These are phyloP conservation scores for Pythium plurisporium DNA, from an alignment of 352 stramenopile genomes.

Conservation along the genomic window DNA sequence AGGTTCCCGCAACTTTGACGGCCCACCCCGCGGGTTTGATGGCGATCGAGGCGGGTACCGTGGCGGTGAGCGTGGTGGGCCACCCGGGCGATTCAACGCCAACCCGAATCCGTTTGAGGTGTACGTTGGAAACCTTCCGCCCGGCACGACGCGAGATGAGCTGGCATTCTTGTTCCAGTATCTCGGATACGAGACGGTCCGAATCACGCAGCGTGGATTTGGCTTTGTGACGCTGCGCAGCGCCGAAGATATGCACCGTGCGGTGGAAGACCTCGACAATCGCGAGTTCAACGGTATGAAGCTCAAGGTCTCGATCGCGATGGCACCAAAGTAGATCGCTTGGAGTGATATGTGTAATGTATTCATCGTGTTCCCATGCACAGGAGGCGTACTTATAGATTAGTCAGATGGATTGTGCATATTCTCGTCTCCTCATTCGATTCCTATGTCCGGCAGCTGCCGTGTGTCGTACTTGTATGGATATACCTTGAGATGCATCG, in stretches of 20 bases:
- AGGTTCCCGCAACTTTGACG: constrained; percentile 20
- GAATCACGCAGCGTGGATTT: constrained; percentile 79
- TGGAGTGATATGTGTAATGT: neutral
- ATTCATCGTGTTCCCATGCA: neutral
- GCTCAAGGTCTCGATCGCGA: constrained; percentile 27
- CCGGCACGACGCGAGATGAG: constrained; percentile 73
- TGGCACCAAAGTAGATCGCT: constrained; percentile 15
- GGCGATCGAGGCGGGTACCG: constrained; percentile 39
- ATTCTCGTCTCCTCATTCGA: no score
- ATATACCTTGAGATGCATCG: no score
- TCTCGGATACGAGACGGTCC: constrained; percentile 73
- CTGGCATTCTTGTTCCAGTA: constrained; percentile 81
- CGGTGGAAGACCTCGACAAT: constrained; percentile 74
- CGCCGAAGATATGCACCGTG: constrained; percentile 72
- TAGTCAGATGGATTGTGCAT: no score
- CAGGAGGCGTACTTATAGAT: neutral
- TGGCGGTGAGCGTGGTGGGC: constrained; percentile 24
- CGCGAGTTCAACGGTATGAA: constrained; percentile 81
- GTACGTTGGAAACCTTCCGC: constrained; percentile 80
- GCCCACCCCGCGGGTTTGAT: constrained; percentile 29
- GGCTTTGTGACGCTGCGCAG: constrained; percentile 79
- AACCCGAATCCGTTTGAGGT: constrained; percentile 71
- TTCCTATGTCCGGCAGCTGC: no score
- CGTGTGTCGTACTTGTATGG: no score
- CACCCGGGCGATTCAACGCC: constrained; percentile 37